Conservation (phyloP, 1,139 yeast genomes). For the Pichia sp. region DNA sequence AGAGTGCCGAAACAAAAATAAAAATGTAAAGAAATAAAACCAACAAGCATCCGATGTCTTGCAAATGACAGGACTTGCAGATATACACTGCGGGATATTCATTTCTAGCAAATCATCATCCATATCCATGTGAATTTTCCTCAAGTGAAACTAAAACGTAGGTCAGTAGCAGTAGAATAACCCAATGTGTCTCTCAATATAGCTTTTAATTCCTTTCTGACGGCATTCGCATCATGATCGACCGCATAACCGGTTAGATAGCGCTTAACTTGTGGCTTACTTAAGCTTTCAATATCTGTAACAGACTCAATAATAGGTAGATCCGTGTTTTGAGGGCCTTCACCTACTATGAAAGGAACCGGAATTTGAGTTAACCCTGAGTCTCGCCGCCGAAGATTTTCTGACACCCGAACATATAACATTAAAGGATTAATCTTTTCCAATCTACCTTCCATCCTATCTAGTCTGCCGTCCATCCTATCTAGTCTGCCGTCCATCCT, state of each 20-base stretch:
- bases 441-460: not conserved
- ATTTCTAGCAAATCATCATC: not conserved
- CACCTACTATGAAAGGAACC: not conserved
- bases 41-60: too few species aligned
- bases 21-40: too few species aligned
- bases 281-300: not conserved
- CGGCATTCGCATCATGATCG: not conserved
- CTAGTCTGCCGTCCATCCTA: not conserved
- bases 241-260: not conserved
- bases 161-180: not conserved
- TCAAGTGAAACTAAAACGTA: not conserved
- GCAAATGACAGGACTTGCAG: too few species aligned
- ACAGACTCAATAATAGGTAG: not conserved
- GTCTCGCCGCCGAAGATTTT: not conserved
- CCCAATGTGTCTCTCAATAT: slow-evolving; percentile 1
- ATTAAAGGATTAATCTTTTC: not conserved
- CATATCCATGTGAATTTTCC: not conserved
- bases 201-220: not conserved
- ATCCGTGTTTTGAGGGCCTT: slow-evolving; percentile 3
- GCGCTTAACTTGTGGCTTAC: not conserved
- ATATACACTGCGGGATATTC: too few species aligned
- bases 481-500: not conserved
- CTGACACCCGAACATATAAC: not conserved
- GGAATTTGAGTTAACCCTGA: slow-evolving; percentile 1
- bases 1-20: too few species aligned